Evolutionary conservation across 2,329 filamentous ascomycete genomes (phyloP).

Genomic region (Didymella arachidicola): DNA sequence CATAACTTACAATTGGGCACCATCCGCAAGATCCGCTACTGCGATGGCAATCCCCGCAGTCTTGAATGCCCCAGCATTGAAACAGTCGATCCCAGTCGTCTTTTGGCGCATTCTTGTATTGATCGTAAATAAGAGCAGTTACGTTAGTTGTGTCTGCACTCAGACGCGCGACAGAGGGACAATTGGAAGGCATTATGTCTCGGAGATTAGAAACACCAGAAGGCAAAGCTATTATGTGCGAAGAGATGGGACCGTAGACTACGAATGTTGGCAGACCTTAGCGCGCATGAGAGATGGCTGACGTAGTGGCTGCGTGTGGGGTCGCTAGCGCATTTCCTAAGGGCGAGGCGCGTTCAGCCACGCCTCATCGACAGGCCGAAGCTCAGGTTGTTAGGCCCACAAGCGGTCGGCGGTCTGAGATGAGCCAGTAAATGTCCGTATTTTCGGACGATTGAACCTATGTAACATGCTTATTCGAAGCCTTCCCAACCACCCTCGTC

Average conservation of each 20-base stretch:
- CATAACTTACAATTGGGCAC: slow-evolving; percentile 53
- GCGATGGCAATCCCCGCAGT: slow-evolving; percentile 50
- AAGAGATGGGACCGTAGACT: not conserved
- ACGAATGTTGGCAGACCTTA: not conserved
- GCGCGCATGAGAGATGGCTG: slow-evolving; percentile 6
- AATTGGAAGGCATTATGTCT: slow-evolving; percentile 22
- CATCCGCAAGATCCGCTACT: slow-evolving; percentile 52
- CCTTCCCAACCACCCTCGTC: slow-evolving; percentile 64
- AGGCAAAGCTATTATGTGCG: too few relatives aligned
- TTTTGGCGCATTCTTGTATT: slow-evolving; percentile 39
- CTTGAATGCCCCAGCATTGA: slow-evolving; percentile 47
- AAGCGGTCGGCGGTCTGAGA: not conserved
- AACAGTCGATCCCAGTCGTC: slow-evolving; percentile 42
- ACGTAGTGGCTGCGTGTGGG: slow-evolving; percentile 20
- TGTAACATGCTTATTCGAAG: slow-evolving; percentile 49
- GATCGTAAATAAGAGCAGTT: slow-evolving; percentile 33
- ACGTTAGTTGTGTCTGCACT: slow-evolving; percentile 27
- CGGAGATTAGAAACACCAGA: not conserved
- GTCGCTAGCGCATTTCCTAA: slow-evolving; percentile 20
- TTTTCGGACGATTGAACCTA: slow-evolving; percentile 4
- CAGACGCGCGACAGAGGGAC: slow-evolving; percentile 20
- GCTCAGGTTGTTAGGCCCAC: not conserved
- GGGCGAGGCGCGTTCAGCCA: not conserved
- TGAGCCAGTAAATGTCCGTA: not conserved
- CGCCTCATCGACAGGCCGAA: not conserved